Percentiles rank a stretch among this genome's conserved stretches.
phyloP scores from a whole-genome alignment of 352 stramenopile genomes.

The Phytophthora sp. region DNA sequence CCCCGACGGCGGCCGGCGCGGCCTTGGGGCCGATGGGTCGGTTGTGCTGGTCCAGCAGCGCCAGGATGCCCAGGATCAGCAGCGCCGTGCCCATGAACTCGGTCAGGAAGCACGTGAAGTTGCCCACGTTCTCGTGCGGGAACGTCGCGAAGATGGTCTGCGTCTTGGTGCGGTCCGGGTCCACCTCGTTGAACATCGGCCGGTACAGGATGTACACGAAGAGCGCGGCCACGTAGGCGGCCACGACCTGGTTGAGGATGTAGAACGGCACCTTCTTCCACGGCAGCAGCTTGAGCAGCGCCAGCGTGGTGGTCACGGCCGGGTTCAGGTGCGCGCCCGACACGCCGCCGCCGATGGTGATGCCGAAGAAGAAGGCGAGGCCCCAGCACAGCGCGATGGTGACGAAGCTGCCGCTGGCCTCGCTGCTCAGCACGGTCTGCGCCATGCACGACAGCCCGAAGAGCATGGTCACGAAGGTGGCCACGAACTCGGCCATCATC shows the following conservation, averaged over 20 bases:
- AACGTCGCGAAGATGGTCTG: conserved; percentile 14
- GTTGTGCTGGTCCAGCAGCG: background rate
- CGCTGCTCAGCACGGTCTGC: background rate
- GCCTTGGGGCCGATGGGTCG: background rate
- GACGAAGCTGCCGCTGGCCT: background rate
- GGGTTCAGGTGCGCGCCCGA: background rate
- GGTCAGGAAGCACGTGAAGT: conserved; percentile 35
- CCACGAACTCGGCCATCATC: background rate
- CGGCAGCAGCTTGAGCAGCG: background rate
- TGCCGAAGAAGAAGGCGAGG: conserved; percentile 6
- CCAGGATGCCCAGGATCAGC: conserved; percentile 28
- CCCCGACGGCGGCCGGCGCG: background rate
- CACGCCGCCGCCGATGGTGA: background rate
- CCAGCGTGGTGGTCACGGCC: background rate
- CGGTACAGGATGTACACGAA: conserved; percentile 45
- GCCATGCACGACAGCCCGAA: background rate
- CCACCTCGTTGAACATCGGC: conserved; percentile 36
- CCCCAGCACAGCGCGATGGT: background rate
- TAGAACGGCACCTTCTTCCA: conserved; percentile 51
- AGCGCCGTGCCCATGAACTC: conserved; percentile 44
- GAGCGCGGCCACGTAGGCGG: conserved; percentile 31
- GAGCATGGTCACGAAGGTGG: background rate
- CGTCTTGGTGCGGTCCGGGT: conserved; percentile 35
- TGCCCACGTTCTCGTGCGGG: conserved; percentile 34
- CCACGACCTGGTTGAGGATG: conserved; percentile 36